Conservation (phyloP, 495 filamentous ascomycete genomes). For the Neurospora tetrasperma region DNA sequence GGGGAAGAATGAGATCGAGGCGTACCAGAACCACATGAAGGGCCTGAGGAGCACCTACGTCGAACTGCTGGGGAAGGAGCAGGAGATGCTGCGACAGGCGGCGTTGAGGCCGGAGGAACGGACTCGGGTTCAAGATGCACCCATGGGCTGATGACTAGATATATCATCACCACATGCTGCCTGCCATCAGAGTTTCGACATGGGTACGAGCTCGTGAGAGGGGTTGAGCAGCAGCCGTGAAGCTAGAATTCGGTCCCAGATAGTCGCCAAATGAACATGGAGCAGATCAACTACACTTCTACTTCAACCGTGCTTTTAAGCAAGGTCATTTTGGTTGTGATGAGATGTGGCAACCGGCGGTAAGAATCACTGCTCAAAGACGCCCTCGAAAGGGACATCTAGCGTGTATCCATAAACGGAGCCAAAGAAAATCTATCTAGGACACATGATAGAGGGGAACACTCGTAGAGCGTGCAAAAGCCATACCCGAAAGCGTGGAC, state of each 20-base stretch:
- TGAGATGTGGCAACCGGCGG: slow-evolving; percentile 49
- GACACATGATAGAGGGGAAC: slow-evolving; percentile 53
- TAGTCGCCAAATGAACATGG: background rate
- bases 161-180: background rate
- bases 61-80: slow-evolving; percentile 16
- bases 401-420: slow-evolving; percentile 52
- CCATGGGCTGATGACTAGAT: background rate
- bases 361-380: slow-evolving; percentile 47
- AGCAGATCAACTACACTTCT: background rate
- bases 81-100: slow-evolving; percentile 10
- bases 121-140: background rate
- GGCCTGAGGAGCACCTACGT: slow-evolving; percentile 12
- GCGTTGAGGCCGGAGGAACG: slow-evolving; percentile 17
- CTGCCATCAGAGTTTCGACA: background rate
- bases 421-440: slow-evolving; percentile 41
- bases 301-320: background rate
- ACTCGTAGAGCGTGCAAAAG: slow-evolving; percentile 24
- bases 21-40: slow-evolving; percentile 11
- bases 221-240: background rate
- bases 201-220: background rate
- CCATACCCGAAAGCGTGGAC: slow-evolving; percentile 3
- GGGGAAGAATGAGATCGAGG: slow-evolving; percentile 9
- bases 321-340: background rate
- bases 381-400: slow-evolving; percentile 30
- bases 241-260: background rate